Conservation (phyloP, 768 basidiomycete species). For the Amanita phalloides region DNA sequence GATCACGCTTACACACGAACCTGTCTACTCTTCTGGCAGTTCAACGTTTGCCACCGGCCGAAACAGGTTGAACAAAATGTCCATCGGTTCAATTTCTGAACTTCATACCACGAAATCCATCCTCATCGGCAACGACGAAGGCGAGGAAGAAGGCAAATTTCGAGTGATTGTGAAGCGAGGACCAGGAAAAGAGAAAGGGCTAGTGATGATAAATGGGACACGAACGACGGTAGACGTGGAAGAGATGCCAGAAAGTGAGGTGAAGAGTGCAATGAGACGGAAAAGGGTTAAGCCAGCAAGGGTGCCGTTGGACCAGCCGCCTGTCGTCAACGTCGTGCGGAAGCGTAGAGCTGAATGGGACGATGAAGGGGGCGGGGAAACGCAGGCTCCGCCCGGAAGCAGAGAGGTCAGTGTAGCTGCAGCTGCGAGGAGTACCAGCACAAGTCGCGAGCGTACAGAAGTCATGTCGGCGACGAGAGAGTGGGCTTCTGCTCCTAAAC, state of each 20-base stretch:
- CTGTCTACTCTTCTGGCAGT: slow-evolving; percentile 53
- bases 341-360: slow-evolving; percentile 67
- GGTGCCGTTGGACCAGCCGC: slow-evolving; percentile 90
- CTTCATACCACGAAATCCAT: background rate
- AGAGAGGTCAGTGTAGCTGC: background rate
- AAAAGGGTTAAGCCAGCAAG: slow-evolving; percentile 81
- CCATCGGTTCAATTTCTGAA: background rate
- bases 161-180: slow-evolving; percentile 62
- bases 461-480: slow-evolving; percentile 12
- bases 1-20: slow-evolving; percentile 86
- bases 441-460: slow-evolving; percentile 6
- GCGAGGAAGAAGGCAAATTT: slow-evolving; percentile 6
- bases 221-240: slow-evolving; percentile 81
- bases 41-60: slow-evolving; percentile 11
- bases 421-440: slow-evolving; percentile 3
- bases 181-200: slow-evolving; percentile 67
- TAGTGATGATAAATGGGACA: slow-evolving; percentile 84
- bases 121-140: background rate
- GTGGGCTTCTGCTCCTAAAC: slow-evolving; percentile 52
- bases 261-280: slow-evolving; percentile 70
- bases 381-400: slow-evolving; percentile 11
- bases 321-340: slow-evolving; percentile 62
- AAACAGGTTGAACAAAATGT: background rate
- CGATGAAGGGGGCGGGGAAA: slow-evolving; percentile 28
- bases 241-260: slow-evolving; percentile 77